Base-by-base conservation (phyloP, 116 monocot genomes). In the Iris pallida region DNA sequence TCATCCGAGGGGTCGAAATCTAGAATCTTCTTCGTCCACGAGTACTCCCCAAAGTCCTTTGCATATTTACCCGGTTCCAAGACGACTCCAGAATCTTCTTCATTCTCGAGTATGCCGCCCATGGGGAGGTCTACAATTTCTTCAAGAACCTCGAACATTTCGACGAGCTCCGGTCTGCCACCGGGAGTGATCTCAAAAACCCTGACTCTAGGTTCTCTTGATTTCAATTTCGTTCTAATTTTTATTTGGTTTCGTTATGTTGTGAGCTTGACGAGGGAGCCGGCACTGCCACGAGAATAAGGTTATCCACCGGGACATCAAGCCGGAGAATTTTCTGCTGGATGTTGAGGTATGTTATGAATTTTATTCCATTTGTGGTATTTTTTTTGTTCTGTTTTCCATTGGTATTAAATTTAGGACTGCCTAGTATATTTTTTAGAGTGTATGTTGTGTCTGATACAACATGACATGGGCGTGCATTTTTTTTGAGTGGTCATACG, bases 261-360 rank as follows among this genome's bases (percentile, higher is more conserved):
- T 45, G 89, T 82, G 16, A 92, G 96, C 63, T 85, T 97, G 52
- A 81, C 90, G 0, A 68, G 63, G 57, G 92, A 89, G 16, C 61
- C 92, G 61, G 85, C 77, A 97, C 63, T 86, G 89, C 68, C 96
- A 97, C 16, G 76, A 87, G 63, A 96, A 96, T 69, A 79, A 89
- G 67, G 96, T 96, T 63, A 96, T 96, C 66, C 96, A 96, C 62
- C 78, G 96, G 69, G 96, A 97, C 75, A 97, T 97, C 83, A 97
- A 97, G 80, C 96, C 96, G 16, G 96, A 97, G 69, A 97, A 97
- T 61, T 51, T 97, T 61, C 66, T 97, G 63, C 83, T 97, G 15
- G 96, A 97, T 78, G 63, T 85, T 62, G 86, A 89, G 80, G 96
- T 97, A 74, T 42, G 45, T 4, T 8, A 0, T 6, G n/a, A n/a